Conservation (phyloP, 116 monocot genomes). For the Cymodocea nodosa region DNA sequence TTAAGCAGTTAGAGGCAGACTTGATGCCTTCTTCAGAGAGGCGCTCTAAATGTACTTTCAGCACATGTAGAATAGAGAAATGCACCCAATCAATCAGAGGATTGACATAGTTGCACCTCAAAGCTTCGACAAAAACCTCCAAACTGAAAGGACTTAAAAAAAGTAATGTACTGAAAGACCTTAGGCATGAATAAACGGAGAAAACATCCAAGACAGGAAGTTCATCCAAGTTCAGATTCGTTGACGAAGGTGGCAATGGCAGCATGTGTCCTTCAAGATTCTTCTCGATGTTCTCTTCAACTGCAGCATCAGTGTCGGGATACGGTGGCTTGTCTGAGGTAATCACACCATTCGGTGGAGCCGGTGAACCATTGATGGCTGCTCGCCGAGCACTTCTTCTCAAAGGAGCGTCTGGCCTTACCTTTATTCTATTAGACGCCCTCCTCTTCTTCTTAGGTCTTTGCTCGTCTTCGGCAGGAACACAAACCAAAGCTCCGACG, state of each 20-base stretch:
- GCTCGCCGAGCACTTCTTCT: slow-evolving; percentile 70
- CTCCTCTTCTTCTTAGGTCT: slow-evolving; percentile 28
- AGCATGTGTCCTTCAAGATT: slow-evolving; percentile 18
- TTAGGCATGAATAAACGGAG: slow-evolving; percentile 70
- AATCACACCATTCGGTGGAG: slow-evolving; percentile 3
- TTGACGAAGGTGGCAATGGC: slow-evolving; percentile 64
- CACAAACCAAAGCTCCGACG: slow-evolving; percentile 1
- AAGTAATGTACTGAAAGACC: slow-evolving; percentile 68
- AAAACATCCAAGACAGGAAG: slow-evolving; percentile 72
- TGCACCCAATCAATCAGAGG: slow-evolving; percentile 82
- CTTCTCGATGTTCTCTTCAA: slow-evolving; percentile 2
- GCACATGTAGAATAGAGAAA: slow-evolving; percentile 60
- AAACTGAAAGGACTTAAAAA: slow-evolving; percentile 83
- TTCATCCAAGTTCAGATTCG: slow-evolving; percentile 44
- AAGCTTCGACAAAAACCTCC: slow-evolving; percentile 54
- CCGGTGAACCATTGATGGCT: slow-evolving; percentile 1
- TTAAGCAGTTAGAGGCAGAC: slow-evolving; percentile 67
- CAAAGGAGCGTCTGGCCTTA: slow-evolving; percentile 21
- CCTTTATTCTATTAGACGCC: slow-evolving; percentile 11
- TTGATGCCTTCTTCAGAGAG: slow-evolving; percentile 51
- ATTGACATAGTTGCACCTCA: slow-evolving; percentile 43
- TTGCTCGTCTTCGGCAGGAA: slow-evolving; percentile 7
- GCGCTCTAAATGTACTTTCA: slow-evolving; percentile 60
- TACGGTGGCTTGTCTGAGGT: slow-evolving; percentile 1
- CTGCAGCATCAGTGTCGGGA: not conserved